A percentile compares a stretch with the other conserved stretches of the same genome.
Conservation (phyloP, 2,329 filamentous ascomycete genomes). For the Keithomyces neogunnii region DNA sequence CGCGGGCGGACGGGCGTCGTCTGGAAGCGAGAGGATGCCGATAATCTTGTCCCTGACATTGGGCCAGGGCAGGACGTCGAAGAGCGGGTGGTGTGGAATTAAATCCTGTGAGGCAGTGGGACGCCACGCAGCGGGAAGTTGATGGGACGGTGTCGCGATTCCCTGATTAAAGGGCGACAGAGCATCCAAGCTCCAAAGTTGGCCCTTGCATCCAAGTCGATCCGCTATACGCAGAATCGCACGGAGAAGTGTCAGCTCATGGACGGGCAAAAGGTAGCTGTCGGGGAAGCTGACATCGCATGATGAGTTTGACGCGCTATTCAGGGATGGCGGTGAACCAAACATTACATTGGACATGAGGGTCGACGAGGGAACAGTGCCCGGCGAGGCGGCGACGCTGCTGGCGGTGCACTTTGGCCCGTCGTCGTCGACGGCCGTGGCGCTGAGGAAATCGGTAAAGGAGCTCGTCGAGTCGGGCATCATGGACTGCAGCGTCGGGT, state of each 20-base stretch:
- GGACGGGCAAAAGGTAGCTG: constrained; percentile 38
- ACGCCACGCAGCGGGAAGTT: constrained; percentile 38
- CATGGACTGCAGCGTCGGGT: constrained; percentile 11
- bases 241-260: constrained; percentile 39
- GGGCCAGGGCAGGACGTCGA: constrained; percentile 53
- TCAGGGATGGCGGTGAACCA: constrained; percentile 13
- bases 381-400: neutral
- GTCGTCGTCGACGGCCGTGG: neutral
- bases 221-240: constrained; percentile 37
- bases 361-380: constrained; percentile 1
- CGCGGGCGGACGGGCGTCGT: constrained; percentile 34
- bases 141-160: constrained; percentile 19
- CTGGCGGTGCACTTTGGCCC: neutral
- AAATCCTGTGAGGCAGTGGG: constrained; percentile 41
- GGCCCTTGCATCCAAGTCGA: constrained; percentile 32
- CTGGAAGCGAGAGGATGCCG: constrained; percentile 40
- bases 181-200: constrained; percentile 37
- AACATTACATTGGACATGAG: constrained; percentile 9
- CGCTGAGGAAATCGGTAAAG: constrained; percentile 8
- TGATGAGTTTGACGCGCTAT: constrained; percentile 11
- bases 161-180: constrained; percentile 36
- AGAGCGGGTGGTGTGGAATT: constrained; percentile 46
- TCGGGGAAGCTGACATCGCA: constrained; percentile 28
- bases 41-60: constrained; percentile 43
- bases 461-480: constrained; percentile 7